A percentile compares a stretch with the other conserved stretches of the same genome.
Evolutionary conservation across 2,329 filamentous ascomycete genomes (phyloP).

Genomic region (Trichophyton verrucosum): DNA sequence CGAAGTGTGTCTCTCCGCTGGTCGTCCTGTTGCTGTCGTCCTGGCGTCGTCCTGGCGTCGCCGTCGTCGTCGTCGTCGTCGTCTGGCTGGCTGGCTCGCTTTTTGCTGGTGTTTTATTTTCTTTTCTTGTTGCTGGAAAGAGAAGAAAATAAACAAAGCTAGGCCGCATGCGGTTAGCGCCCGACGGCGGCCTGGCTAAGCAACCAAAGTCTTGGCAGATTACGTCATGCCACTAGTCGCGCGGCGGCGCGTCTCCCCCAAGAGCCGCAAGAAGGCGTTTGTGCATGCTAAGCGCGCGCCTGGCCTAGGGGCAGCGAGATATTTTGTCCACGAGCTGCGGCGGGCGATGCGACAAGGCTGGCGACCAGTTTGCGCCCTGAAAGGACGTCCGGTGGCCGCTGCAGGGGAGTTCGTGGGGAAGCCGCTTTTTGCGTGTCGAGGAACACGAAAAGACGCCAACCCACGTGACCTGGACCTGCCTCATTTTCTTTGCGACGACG

Average conservation of each 20-base stretch:
- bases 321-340: not conserved
- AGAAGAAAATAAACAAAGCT: conserved; percentile 15
- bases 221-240: conserved; percentile 7
- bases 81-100: not conserved
- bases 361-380: not conserved
- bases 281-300: not conserved
- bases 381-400: not conserved
- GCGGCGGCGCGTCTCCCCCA: conserved; percentile 8
- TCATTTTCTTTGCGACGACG: not conserved
- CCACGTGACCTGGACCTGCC: conserved; percentile 20
- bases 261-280: not conserved
- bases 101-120: conserved; percentile 2
- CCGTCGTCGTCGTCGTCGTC: not conserved
- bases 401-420: not conserved
- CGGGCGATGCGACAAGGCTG: not conserved
- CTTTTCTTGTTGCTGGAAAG: not conserved
- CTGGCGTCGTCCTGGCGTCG: not conserved
- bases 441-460: conserved; percentile 21
- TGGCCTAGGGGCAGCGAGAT: not conserved
- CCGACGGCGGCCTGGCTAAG: conserved; percentile 11
- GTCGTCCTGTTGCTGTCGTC: not conserved
- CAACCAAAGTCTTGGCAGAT: conserved; percentile 9
- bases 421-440: conserved; percentile 7
- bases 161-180: conserved; percentile 10
- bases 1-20: not conserved